phyloP scores from a whole-genome alignment of 2,329 filamentous ascomycete genomes.

The Alternaria viburni region DNA sequence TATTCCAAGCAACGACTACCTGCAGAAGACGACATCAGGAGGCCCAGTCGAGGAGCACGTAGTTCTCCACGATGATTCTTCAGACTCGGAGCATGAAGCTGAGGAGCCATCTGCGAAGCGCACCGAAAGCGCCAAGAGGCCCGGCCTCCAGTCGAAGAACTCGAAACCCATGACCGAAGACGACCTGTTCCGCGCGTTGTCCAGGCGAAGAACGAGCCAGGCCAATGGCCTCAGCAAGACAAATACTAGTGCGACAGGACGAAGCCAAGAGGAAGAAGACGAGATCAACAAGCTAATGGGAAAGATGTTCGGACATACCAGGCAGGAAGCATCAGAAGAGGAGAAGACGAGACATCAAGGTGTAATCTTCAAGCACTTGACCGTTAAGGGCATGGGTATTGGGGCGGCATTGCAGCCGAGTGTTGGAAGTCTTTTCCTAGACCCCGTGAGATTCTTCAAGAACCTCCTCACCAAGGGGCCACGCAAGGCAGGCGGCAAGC shows the following conservation, averaged over 20 bases:
- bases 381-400: conserved; percentile 65
- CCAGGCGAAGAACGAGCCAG: conserved; percentile 55
- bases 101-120: conserved; percentile 28
- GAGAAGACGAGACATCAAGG: conserved; percentile 73
- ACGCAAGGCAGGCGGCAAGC: conserved; percentile 52
- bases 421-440: conserved; percentile 66
- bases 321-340: conserved; percentile 70
- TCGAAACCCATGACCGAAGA: conserved; percentile 55
- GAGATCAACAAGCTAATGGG: conserved; percentile 70
- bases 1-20: neutral
- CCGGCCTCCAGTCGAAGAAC: conserved; percentile 22
- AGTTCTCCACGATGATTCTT: conserved; percentile 20
- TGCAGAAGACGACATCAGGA: conserved; percentile 1
- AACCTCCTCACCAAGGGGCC: conserved; percentile 57
- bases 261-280: conserved; percentile 49
- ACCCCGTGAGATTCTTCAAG: conserved; percentile 61
- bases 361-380: conserved; percentile 69
- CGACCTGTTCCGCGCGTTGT: conserved; percentile 59
- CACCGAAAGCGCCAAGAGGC: conserved; percentile 19
- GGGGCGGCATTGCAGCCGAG: conserved; percentile 69
- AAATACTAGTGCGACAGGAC: conserved; percentile 31
- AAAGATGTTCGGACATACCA: conserved; percentile 70
- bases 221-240: conserved; percentile 28
- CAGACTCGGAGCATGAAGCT: conserved; percentile 32
- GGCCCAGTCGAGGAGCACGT: conserved; percentile 21